Percentiles rank a stretch among this genome's conserved stretches.
Evolutionary conservation across 495 filamentous ascomycete genomes (phyloP).

Genomic region (Collariella sp.): DNA sequence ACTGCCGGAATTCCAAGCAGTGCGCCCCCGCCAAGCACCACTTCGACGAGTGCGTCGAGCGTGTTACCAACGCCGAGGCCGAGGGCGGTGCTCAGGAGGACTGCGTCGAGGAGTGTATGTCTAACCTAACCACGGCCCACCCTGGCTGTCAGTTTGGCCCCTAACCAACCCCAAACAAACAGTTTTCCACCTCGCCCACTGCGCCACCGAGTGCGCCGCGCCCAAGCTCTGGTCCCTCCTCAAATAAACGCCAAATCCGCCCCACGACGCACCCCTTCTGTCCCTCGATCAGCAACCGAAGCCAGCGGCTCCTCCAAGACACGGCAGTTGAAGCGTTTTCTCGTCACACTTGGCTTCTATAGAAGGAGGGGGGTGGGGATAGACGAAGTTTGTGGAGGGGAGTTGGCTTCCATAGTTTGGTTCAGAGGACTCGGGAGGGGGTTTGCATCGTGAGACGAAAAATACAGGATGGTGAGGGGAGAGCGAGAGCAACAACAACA

Average conservation of each 20-base stretch:
- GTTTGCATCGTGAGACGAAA: background rate
- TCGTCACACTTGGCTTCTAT: conserved; percentile 9
- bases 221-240: conserved; percentile 88
- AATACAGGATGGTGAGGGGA: conserved; percentile 1
- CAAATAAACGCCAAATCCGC: conserved; percentile 57
- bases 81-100: conserved; percentile 65
- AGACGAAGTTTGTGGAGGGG: background rate
- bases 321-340: conserved; percentile 9
- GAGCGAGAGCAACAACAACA: background rate
- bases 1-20: conserved; percentile 75
- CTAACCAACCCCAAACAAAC: conserved; percentile 1
- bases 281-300: background rate
- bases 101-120: conserved; percentile 98
- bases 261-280: conserved; percentile 1
- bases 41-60: conserved; percentile 94
- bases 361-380: conserved; percentile 5
- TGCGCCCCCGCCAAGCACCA: conserved; percentile 91
- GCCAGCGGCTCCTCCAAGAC: conserved; percentile 4
- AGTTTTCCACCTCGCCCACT: conserved; percentile 99
- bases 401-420: background rate
- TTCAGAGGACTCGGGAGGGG: background rate
- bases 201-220: conserved; percentile 81
- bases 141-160: background rate
- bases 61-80: conserved; percentile 67
- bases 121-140: background rate